Conservation (phyloP, 192 early-diverging fungal species). For the Allomyces arbusculus region DNA sequence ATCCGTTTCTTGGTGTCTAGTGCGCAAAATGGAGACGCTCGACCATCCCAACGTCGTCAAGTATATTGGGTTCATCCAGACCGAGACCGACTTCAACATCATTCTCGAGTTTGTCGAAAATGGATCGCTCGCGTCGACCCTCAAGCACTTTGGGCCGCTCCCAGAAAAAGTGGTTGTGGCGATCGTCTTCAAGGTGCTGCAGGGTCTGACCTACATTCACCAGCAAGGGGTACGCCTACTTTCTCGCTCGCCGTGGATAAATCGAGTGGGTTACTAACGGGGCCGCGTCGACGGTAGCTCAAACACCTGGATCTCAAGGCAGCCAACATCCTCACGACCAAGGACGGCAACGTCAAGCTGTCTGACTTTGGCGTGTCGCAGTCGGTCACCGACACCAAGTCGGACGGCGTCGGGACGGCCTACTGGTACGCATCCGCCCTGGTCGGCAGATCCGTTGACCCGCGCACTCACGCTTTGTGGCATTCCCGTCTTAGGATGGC, state of each 20-base stretch:
- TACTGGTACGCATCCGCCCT: slow-evolving; percentile 47
- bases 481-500: too few relatives aligned
- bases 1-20: not conserved
- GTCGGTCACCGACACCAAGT: slow-evolving; percentile 41
- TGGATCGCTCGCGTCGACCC: slow-evolving; percentile 67
- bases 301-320: slow-evolving; percentile 90
- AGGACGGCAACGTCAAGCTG: slow-evolving; percentile 82
- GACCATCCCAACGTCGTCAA: slow-evolving; percentile 65
- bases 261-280: too few relatives aligned
- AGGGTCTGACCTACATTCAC: slow-evolving; percentile 79
- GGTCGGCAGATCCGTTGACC: too few relatives aligned
- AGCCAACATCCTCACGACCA: slow-evolving; percentile 92
- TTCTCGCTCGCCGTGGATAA: too few relatives aligned
- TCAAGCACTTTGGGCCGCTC: slow-evolving; percentile 74
- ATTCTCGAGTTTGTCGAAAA: slow-evolving; percentile 83
- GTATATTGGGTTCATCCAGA: slow-evolving; percentile 62
- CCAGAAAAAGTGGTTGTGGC: slow-evolving; percentile 71
- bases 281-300: not conserved
- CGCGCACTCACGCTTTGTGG: too few relatives aligned
- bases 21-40: slow-evolving; percentile 40
- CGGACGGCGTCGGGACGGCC: slow-evolving; percentile 55
- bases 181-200: slow-evolving; percentile 72
- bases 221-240: slow-evolving; percentile 35
- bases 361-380: slow-evolving; percentile 90
- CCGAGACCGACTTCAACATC: slow-evolving; percentile 50